Conservation (phyloP, 2,329 filamentous ascomycete species). For the Aquanectria penicillioides region DNA sequence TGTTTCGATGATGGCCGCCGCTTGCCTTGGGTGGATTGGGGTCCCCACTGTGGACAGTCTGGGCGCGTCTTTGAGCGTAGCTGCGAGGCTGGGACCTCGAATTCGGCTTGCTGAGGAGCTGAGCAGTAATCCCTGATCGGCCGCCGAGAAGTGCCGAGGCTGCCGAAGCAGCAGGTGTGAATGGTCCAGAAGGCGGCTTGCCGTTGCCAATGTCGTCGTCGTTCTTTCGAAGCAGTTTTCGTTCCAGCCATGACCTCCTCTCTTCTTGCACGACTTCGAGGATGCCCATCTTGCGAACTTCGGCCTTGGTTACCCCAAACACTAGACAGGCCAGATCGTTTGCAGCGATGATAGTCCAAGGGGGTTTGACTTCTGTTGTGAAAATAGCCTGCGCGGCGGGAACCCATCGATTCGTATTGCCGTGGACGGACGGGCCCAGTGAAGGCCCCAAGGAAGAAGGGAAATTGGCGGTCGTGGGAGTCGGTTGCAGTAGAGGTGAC, state of each 20-base stretch:
- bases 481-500: constrained; percentile 57
- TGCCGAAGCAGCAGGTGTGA: constrained; percentile 51
- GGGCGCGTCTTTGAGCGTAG: constrained; percentile 66
- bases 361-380: constrained; percentile 88
- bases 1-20: constrained; percentile 71
- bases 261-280: constrained; percentile 94
- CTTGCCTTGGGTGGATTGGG: constrained; percentile 64
- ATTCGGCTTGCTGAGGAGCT: constrained; percentile 84
- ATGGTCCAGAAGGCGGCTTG: constrained; percentile 46
- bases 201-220: constrained; percentile 46
- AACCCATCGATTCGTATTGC: constrained; percentile 89
- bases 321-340: constrained; percentile 96
- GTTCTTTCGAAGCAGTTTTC: constrained; percentile 73
- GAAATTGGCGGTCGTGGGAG: constrained; percentile 53
- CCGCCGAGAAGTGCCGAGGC: constrained; percentile 72
- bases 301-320: constrained; percentile 98
- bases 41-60: constrained; percentile 70
- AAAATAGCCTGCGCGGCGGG: constrained; percentile 96
- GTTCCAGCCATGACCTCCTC: constrained; percentile 86
- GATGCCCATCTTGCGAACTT: constrained; percentile 94
- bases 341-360: constrained; percentile 95
- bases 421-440: constrained; percentile 74
- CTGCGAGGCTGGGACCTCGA: constrained; percentile 66
- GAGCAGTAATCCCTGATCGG: constrained; percentile 81
- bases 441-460: constrained; percentile 59